Evolutionary conservation across 2,329 filamentous ascomycete genomes (phyloP).

Genomic region (Xylogone sp.): DNA sequence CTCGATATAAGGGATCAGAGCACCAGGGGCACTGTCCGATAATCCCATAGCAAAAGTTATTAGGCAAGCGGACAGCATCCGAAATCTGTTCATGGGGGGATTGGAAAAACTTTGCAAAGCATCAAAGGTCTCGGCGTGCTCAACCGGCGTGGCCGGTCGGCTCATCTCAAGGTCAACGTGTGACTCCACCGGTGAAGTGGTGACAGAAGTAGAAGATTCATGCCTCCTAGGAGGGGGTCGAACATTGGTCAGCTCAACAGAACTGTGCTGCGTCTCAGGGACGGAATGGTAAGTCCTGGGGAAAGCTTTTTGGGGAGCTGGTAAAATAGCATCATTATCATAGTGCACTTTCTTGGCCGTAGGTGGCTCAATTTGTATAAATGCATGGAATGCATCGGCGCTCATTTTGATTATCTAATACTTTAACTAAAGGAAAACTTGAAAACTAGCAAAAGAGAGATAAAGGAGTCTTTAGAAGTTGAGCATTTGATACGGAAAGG

Average conservation of each 20-base stretch:
- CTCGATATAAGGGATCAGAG: slow-evolving; percentile 79
- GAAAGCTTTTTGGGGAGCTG: slow-evolving; percentile 23
- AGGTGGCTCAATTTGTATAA: not conserved
- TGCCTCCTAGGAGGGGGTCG: slow-evolving; percentile 18
- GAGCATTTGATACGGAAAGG: too few relatives aligned
- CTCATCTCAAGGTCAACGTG: slow-evolving; percentile 44
- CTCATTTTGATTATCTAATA: not conserved
- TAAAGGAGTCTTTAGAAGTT: too few relatives aligned
- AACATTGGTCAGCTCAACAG: slow-evolving; percentile 22
- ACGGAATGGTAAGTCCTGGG: slow-evolving; percentile 25
- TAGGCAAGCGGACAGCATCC: slow-evolving; percentile 60
- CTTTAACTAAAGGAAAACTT: not conserved
- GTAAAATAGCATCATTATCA: slow-evolving; percentile 9
- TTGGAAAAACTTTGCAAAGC: slow-evolving; percentile 54
- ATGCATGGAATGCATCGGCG: not conserved
- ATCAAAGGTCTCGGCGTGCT: slow-evolving; percentile 35
- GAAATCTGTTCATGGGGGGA: slow-evolving; percentile 66
- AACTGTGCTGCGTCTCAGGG: slow-evolving; percentile 13
- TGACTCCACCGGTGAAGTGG: slow-evolving; percentile 15
- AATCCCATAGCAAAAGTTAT: slow-evolving; percentile 67
- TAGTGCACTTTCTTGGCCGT: not conserved
- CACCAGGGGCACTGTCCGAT: slow-evolving; percentile 72
- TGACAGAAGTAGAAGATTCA: slow-evolving; percentile 13
- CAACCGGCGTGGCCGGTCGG: slow-evolving; percentile 42
- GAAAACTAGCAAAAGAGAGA: not conserved